Evolutionary conservation across 305 asterid genomes (phyloP).

Genomic region (Fraxinus sp.): DNA sequence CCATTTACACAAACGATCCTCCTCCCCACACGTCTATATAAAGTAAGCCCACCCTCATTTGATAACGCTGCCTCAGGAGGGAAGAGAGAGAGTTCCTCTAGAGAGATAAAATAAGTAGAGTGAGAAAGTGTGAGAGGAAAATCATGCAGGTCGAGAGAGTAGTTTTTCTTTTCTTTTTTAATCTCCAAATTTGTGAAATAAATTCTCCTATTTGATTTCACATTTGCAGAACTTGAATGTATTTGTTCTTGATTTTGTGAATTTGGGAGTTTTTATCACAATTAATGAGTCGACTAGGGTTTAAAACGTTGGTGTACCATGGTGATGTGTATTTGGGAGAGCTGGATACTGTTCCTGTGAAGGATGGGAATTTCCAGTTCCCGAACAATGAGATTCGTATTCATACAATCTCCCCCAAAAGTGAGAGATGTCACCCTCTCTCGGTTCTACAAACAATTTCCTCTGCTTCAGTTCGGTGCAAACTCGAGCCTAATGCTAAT

Average conservation of each 20-base stretch:
- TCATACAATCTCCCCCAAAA: constrained; percentile 53
- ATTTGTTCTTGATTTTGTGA: constrained; percentile 1
- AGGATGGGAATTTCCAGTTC: constrained; percentile 63
- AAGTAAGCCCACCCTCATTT: constrained; percentile 30
- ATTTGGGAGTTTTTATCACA: background rate
- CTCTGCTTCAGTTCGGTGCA: constrained; percentile 62
- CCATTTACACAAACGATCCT: constrained; percentile 23
- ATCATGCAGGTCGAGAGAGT: constrained; percentile 29
- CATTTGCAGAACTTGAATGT: constrained; percentile 23
- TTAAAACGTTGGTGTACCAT: constrained; percentile 71
- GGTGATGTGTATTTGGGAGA: constrained; percentile 80
- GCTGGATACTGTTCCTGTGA: constrained; percentile 57
- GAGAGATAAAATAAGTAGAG: constrained; percentile 29
- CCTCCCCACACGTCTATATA: constrained; percentile 41
- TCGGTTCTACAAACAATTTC: constrained; percentile 77
- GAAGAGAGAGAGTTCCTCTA: constrained; percentile 18
- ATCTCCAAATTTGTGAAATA: background rate
- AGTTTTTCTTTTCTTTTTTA: background rate
- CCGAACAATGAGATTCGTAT: constrained; percentile 90
- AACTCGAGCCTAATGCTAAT: constrained; percentile 73
- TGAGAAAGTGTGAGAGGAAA: constrained; percentile 30
- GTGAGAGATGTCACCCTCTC: constrained; percentile 89
- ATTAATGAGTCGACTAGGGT: constrained; percentile 89
- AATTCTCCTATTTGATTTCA: constrained; percentile 6
- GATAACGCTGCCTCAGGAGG: constrained; percentile 39